Base-by-base conservation (phyloP, 345 rosid species). In the Citrus australasica region DNA sequence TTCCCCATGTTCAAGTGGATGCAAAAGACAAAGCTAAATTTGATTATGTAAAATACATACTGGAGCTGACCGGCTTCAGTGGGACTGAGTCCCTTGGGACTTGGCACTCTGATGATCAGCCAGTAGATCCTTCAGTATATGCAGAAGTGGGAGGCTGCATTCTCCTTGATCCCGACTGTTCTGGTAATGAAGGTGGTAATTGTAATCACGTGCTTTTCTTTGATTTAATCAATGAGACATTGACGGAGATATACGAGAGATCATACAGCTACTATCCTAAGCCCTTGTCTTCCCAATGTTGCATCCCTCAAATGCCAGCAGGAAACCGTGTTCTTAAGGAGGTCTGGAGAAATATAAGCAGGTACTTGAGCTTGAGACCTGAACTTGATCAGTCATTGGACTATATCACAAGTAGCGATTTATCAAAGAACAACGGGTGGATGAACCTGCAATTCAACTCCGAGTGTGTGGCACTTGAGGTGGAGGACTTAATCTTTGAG, bases 381-480 rank as follows among this genome's bases (percentile, higher is more conserved):
- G 80, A 40, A 13, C 62, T 69, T 0, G 87, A 87, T 17, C 86
- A 80, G 4, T 83, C 87, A 9, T 32, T 86, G 84, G 93, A 93
- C 79, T 76, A 84, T 68, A 67, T 85, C 22, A 81, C 85, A 33
- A 72, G 81, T 64, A 85, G 81, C 76, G 97, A 95, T 80, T 83
- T 91, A 48, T 74, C 82, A 3, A 90, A 79, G 82, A 71, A 56
- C 16, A 88, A 88, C 53, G 90, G 91, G 27, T 93, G 99, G 99
- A 89, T 93, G 98, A 90, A 88, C 80, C 83, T 93, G 38, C 95
- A 91, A 80, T 91, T 87, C 60, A 94, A 93, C 58, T 71, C 82
- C 14, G 97, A 92, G 83, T 88, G 97, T 38, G 83, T 86, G 8
- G 98, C 88, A 30, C 85, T 92, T 53, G 97, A 93, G 81, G 76